phyloP scores from a whole-genome alignment of 768 basidiomycete species.

The Gymnopilus junonius region DNA sequence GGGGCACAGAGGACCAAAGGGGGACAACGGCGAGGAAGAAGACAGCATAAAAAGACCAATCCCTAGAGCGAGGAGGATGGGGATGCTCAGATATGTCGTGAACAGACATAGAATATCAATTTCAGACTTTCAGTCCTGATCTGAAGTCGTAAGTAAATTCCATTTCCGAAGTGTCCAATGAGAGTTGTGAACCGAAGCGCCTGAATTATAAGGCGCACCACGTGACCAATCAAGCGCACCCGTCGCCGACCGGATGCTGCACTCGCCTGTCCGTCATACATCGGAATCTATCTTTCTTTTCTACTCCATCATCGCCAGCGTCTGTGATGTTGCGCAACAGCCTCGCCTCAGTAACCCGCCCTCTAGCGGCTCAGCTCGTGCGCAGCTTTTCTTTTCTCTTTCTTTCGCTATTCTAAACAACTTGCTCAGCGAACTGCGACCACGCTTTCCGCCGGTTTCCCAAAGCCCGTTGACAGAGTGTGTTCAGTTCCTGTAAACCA shows the following conservation, averaged over 20 bases:
- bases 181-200: slow-evolving; percentile 3
- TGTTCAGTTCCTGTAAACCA: slow-evolving; percentile 20
- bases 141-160: not conserved
- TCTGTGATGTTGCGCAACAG: slow-evolving; percentile 71
- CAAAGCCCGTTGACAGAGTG: slow-evolving; percentile 74
- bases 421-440: slow-evolving; percentile 66
- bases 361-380: slow-evolving; percentile 56
- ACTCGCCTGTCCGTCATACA: slow-evolving; percentile 7
- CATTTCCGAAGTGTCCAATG: not conserved
- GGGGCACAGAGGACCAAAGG: slow-evolving; percentile 63
- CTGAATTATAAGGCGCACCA: slow-evolving; percentile 11
- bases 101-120: slow-evolving; percentile 16
- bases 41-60: slow-evolving; percentile 61
- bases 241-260: not conserved
- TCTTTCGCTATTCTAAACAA: slow-evolving; percentile 8
- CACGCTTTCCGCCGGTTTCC: slow-evolving; percentile 79
- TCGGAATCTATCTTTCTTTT: slow-evolving; percentile 28
- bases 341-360: slow-evolving; percentile 58
- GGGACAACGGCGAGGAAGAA: slow-evolving; percentile 62
- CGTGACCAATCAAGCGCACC: slow-evolving; percentile 12
- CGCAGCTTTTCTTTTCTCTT: slow-evolving; percentile 24
- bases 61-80: slow-evolving; percentile 39
- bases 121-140: no score
- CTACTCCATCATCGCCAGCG: slow-evolving; percentile 34
- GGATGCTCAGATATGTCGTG: slow-evolving; percentile 46